Conservation (phyloP, 768 basidiomycete species). For the Rhodocollybia butyracea region DNA sequence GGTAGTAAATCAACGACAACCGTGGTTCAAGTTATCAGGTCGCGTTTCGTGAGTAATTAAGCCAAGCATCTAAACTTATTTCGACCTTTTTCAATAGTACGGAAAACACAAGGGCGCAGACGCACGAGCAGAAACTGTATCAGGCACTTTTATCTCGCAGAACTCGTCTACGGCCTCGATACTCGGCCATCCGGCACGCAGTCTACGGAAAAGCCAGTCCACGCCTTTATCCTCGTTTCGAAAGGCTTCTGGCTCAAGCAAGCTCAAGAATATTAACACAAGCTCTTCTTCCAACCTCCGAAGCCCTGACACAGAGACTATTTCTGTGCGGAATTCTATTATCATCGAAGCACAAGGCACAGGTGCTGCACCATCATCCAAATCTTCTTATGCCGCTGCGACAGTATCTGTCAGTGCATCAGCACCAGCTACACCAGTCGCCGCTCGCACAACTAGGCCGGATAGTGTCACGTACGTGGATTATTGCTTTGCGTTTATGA, state of each 20-base stretch:
- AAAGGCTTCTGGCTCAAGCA: not conserved
- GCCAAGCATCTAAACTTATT: not conserved
- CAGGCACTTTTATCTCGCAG: slow-evolving; percentile 27
- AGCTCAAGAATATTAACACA: not conserved
- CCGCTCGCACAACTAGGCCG: slow-evolving; percentile 31
- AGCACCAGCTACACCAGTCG: slow-evolving; percentile 12
- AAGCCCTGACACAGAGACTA: not conserved
- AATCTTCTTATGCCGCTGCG: not conserved
- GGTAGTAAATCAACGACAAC: slow-evolving; percentile 34
- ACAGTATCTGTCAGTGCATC: not conserved
- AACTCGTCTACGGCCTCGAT: slow-evolving; percentile 33
- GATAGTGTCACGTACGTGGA: slow-evolving; percentile 55
- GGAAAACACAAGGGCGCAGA: slow-evolving; percentile 52
- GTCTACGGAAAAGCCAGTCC: slow-evolving; percentile 17
- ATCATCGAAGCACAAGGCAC: not conserved
- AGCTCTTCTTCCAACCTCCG: slow-evolving; percentile 3
- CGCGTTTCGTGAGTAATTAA: slow-evolving; percentile 47
- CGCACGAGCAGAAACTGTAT: slow-evolving; percentile 29
- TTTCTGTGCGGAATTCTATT: not conserved
- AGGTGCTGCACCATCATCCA: not conserved
- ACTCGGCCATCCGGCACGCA: slow-evolving; percentile 16
- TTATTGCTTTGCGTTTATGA: slow-evolving; percentile 4
- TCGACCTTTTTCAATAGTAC: slow-evolving; percentile 30
- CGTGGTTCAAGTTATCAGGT: slow-evolving; percentile 56
- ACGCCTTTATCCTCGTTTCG: slow-evolving; percentile 9